Percentiles rank a stretch among this genome's conserved stretches.
Conservation (phyloP, 352 stramenopile genomes). For the Pythium monospermum region DNA sequence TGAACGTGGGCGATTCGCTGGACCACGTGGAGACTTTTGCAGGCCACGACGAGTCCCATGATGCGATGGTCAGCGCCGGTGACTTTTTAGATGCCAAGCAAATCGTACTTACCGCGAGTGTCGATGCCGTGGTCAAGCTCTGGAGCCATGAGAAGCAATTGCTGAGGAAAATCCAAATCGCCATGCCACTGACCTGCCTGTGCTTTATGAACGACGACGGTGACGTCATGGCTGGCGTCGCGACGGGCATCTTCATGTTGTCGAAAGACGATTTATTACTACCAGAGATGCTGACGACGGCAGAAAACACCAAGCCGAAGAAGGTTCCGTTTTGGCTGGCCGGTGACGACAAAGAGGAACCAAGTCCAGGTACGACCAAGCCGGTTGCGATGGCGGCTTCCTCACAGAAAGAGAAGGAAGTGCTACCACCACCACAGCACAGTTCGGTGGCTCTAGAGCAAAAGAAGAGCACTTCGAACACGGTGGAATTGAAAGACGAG, state of each 20-base stretch:
- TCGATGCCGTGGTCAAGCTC: conserved; percentile 69
- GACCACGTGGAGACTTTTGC: conserved; percentile 31
- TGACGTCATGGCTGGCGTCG: conserved; percentile 49
- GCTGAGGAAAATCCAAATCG: conserved; percentile 51
- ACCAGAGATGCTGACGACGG: conserved; percentile 30
- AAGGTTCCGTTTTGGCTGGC: conserved; percentile 13
- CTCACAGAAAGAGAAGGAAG: background rate
- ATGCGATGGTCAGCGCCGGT: conserved; percentile 48
- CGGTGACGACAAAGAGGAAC: background rate
- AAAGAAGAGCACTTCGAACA: no score
- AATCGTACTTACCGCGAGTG: conserved; percentile 51
- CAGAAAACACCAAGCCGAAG: no score
- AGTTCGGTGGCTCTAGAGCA: no score
- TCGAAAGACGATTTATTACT: conserved; percentile 53
- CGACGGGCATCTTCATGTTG: conserved; percentile 52
- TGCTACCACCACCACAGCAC: no score
- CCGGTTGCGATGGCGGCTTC: background rate
- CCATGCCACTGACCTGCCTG: conserved; percentile 49
- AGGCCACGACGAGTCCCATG: conserved; percentile 44
- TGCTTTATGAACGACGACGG: conserved; percentile 66
- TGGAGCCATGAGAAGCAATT: conserved; percentile 60
- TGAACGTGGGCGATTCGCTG: conserved; percentile 34
- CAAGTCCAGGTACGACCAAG: background rate
- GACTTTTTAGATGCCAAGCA: conserved; percentile 60
- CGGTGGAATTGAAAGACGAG: no score